Percentiles rank a stretch among this genome's conserved stretches.
phyloP scores from a whole-genome alignment of 441 rosid genomes.

The Populus hybrid region DNA sequence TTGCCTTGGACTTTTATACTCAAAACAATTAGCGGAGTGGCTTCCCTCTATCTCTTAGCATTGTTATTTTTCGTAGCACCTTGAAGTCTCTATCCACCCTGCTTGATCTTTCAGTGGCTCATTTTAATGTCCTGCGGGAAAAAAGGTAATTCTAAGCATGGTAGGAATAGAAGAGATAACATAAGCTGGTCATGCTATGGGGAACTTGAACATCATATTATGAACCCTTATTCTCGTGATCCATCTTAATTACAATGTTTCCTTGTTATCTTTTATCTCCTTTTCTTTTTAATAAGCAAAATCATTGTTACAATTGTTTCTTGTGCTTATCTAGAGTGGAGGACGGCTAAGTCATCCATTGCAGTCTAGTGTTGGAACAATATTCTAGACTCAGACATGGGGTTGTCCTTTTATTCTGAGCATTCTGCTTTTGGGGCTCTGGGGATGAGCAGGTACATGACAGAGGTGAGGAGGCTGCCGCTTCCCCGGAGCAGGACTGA shows the following conservation, averaged over 20 bases:
- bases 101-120: not conserved
- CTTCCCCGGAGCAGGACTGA: conserved; percentile 80
- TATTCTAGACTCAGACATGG: not conserved
- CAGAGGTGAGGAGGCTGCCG: conserved; percentile 83
- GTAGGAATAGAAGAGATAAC: not conserved
- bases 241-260: too few species aligned
- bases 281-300: too few species aligned
- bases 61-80: not conserved
- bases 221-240: too few species aligned
- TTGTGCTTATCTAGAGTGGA: not conserved
- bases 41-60: not conserved
- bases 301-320: too few species aligned
- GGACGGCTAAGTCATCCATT: not conserved
- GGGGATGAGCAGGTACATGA: conserved; percentile 67
- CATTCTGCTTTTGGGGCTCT: conserved; percentile 4
- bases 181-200: not conserved
- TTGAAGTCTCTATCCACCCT: not conserved
- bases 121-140: not conserved
- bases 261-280: too few species aligned
- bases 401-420: not conserved
- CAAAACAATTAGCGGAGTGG: not conserved
- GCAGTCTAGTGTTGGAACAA: not conserved
- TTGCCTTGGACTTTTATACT: not conserved
- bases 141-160: not conserved
- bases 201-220: not conserved